A percentile compares a stretch with the other conserved stretches of the same genome.
Evolutionary conservation across 164 flowering plant species (phyloP).

Genomic region (Buxus sempervirens): DNA sequence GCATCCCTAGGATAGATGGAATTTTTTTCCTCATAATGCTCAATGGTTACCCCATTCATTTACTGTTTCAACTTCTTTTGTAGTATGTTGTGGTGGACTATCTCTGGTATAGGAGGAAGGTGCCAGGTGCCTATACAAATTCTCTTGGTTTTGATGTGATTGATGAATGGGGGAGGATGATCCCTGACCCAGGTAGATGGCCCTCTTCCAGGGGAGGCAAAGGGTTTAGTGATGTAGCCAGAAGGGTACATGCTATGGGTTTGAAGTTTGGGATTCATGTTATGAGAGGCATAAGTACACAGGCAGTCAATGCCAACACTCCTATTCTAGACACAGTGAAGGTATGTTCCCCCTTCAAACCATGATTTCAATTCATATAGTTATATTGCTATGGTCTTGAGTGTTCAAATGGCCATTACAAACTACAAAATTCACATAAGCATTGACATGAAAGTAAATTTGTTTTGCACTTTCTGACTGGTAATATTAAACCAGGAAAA

Average conservation of each 20-base stretch:
- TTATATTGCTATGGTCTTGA: not conserved
- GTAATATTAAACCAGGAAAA: not conserved
- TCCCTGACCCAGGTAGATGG: conserved; percentile 89
- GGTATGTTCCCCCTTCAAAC: conserved; percentile 30
- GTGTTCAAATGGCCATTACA: not conserved
- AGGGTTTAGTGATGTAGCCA: conserved; percentile 77
- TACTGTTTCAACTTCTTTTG: conserved; percentile 1
- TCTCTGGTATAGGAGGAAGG: conserved; percentile 87
- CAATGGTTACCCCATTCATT: not conserved
- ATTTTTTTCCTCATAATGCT: not conserved
- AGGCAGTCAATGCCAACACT: conserved; percentile 85
- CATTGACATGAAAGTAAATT: not conserved
- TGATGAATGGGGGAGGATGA: conserved; percentile 91
- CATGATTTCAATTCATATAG: not conserved
- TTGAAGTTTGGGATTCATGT: conserved; percentile 95
- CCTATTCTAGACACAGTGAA: conserved; percentile 60
- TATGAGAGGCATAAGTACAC: conserved; percentile 92
- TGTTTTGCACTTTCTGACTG: not conserved
- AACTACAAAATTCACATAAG: too few relatives aligned
- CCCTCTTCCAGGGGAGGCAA: conserved; percentile 76
- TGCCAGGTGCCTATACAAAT: conserved; percentile 54
- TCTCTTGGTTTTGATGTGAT: conserved; percentile 84
- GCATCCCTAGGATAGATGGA: not conserved
- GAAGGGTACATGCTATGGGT: conserved; percentile 77
- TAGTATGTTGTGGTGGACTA: conserved; percentile 94